Evolutionary conservation across 2,329 filamentous ascomycete species (phyloP).

Genomic region (Colletotrichum lentis): DNA sequence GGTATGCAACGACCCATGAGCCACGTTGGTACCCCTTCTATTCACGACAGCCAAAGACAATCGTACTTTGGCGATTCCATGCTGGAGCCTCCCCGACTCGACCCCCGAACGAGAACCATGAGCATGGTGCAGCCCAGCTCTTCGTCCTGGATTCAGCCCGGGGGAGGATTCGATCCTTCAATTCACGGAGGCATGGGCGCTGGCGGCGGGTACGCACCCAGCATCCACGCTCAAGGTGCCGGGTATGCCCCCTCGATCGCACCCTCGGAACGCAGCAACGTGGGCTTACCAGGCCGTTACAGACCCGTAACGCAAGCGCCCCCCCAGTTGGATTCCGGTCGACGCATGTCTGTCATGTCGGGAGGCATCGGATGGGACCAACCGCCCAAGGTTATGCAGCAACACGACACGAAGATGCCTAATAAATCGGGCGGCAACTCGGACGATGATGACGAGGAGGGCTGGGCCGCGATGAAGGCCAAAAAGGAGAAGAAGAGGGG

Average conservation of each 20-base stretch:
- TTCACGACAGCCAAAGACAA: conserved; percentile 54
- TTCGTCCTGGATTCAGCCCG: conserved; percentile 63
- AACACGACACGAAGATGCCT: conserved; percentile 40
- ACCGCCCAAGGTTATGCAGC: conserved; percentile 50
- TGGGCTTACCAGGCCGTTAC: conserved; percentile 89
- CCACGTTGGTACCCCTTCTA: conserved; percentile 54
- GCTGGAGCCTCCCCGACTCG: conserved; percentile 55
- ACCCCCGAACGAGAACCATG: conserved; percentile 72
- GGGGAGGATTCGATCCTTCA: conserved; percentile 59
- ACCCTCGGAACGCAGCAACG: conserved; percentile 92
- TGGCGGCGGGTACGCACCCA: conserved; percentile 57
- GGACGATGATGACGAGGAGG: conserved; percentile 72
- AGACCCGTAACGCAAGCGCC: conserved; percentile 80
- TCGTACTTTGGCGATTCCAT: conserved; percentile 59
- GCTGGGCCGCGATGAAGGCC: conserved; percentile 75
- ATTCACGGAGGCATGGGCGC: conserved; percentile 47
- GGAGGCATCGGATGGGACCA: conserved; percentile 48
- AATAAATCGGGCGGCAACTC: conserved; percentile 53
- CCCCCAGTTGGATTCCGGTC: conserved; percentile 39
- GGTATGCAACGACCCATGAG: conserved; percentile 46
- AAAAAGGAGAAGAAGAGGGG: conserved; percentile 74
- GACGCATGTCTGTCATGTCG: conserved; percentile 52
- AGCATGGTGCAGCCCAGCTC: conserved; percentile 81
- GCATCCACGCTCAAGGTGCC: conserved; percentile 58
- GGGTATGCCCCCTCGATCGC: conserved; percentile 91